Evolutionary conservation across 345 rosid species (phyloP), one percentile per base, ranked within the genome.

Genomic region (Litchi chinensis): DNA sequence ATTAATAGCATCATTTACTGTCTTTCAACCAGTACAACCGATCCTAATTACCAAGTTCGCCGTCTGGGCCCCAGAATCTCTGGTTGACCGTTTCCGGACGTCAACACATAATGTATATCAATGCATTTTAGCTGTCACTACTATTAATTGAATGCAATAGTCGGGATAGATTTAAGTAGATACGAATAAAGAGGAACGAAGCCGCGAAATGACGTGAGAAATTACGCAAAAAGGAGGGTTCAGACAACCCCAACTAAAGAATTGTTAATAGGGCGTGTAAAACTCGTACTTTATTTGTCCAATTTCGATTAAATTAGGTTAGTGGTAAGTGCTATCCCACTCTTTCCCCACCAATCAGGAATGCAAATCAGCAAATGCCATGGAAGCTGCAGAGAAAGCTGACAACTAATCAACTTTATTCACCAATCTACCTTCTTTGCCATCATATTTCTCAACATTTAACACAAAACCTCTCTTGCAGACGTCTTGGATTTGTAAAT

Each of bases 291-390:
- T 64, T 46, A 6, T 19, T 13, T n/a, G 56, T 21, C 2, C 24
- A 28, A 62, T n/a, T 10, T 46, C 24, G 22, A 18, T 5, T 40
- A 41, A 43, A 59, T 28, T 39, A 21, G 5, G 22, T 28, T 16
- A 63, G 66, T 83, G 80, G 22, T 21, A 13, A 64, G 67, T 83
- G 81, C 60, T n/a, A 19, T 32, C 32, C 54, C 81, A 73, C 83
- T 43, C 64, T 79, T 70, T 76, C 77, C 37, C 80, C 52, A 60
- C 79, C 76, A 66, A 71, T 37, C 71, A 21, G 82, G 82, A 75
- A 65, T 44, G 13, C 41, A 15, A 28, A 28, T 28, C 32, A 28
- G 32, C 32, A 28, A 28, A 28, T 1, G 32, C 32, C 32, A 28
- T 28, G 1, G 54, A 41, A 28, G 43, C 66, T 6, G 16, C 19